Evolutionary conservation across 148 eudicot genomes (phyloP).

Genomic region (Arbutus unedo): DNA sequence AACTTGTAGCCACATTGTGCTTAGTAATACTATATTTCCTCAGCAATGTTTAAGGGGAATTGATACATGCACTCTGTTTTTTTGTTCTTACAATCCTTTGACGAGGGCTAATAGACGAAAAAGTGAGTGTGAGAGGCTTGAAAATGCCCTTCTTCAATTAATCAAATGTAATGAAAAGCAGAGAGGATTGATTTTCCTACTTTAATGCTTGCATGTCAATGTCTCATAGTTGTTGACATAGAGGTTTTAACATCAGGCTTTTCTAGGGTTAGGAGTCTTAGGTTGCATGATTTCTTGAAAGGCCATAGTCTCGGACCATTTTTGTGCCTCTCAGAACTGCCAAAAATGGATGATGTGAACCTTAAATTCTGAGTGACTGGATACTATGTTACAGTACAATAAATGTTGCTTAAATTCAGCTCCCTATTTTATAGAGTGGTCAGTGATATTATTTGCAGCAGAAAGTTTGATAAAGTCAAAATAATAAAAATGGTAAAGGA

Average conservation of each 20-base stretch:
- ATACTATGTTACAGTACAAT: no score
- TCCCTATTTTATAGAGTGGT: background rate
- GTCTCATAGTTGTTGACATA: background rate
- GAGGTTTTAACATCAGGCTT: background rate
- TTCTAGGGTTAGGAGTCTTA: background rate
- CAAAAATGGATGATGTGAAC: no score
- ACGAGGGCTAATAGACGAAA: background rate
- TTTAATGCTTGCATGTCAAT: background rate
- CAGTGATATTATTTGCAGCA: background rate
- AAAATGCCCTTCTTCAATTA: background rate
- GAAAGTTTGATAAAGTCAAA: background rate
- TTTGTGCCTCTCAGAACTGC: background rate
- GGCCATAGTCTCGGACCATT: background rate
- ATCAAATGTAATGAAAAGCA: background rate
- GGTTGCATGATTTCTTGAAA: background rate
- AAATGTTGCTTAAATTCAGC: background rate
- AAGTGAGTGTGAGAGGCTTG: background rate
- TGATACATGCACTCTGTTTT: background rate
- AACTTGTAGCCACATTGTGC: background rate
- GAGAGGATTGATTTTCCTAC: background rate
- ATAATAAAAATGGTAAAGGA: background rate
- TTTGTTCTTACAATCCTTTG: background rate
- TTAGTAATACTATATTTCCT: background rate
- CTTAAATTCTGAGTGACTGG: no score
- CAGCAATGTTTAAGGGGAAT: background rate